phyloP scores from a whole-genome alignment of 192 early-diverging fungal genomes.

The Backusella mclennaniae region DNA sequence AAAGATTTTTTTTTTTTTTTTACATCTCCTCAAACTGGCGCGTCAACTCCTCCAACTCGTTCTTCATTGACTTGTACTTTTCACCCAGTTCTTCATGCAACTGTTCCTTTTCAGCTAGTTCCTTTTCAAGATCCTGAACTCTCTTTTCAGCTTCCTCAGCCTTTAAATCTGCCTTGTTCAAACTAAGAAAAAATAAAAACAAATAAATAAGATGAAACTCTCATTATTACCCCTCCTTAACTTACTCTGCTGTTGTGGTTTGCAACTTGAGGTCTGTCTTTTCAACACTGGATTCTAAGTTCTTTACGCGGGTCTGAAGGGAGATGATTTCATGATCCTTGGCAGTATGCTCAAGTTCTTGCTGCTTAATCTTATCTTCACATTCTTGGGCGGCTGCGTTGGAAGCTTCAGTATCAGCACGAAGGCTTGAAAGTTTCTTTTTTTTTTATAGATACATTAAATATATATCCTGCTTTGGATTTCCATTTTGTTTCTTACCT shows the following conservation, averaged over 20 bases:
- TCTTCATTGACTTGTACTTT: slow-evolving; percentile 69
- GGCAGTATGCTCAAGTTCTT: slow-evolving; percentile 55
- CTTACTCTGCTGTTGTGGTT: slow-evolving; percentile 64
- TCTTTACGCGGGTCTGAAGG: slow-evolving; percentile 60
- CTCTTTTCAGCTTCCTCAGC: slow-evolving; percentile 86
- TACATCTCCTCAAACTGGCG: slow-evolving; percentile 80
- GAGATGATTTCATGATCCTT: slow-evolving; percentile 76
- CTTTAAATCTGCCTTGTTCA: slow-evolving; percentile 66
- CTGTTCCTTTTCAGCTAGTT: slow-evolving; percentile 70
- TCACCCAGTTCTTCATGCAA: slow-evolving; percentile 69
- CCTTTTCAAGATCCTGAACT: slow-evolving; percentile 75
- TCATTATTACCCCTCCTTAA: not conserved
- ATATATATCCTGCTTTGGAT: not conserved
- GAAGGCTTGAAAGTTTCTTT: slow-evolving; percentile 66
- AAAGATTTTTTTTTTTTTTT: slow-evolving; percentile 1
- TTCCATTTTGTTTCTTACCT: slow-evolving; percentile 40
- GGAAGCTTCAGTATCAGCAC: slow-evolving; percentile 67
- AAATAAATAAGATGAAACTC: not conserved
- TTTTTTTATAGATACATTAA: not conserved
- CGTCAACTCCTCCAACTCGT: slow-evolving; percentile 77
- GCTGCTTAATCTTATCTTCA: slow-evolving; percentile 64
- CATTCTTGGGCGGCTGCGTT: slow-evolving; percentile 57
- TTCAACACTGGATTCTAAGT: slow-evolving; percentile 34
- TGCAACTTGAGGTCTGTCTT: slow-evolving; percentile 49
- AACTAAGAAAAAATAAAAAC: slow-evolving; percentile 16